These are phyloP conservation scores for Suillus cothurnatus DNA, from an alignment of 768 basidiomycete genomes.

Conservation along the genomic window DNA sequence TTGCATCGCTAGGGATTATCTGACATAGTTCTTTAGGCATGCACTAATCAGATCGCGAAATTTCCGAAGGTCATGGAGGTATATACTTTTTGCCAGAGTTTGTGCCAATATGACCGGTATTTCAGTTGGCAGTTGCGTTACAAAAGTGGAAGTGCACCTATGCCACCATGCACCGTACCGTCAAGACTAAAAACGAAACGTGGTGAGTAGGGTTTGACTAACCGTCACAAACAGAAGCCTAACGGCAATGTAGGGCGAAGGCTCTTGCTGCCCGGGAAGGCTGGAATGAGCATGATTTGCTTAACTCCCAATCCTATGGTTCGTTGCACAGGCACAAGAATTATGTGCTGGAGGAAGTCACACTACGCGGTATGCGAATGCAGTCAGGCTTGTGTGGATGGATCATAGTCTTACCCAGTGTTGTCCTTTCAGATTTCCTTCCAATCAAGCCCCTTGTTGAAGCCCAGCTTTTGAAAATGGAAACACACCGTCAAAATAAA, in stretches of 20 bases:
- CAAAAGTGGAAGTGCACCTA: constrained; percentile 30
- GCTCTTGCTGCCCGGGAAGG: constrained; percentile 40
- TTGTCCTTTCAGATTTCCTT: constrained; percentile 20
- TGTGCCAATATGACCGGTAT: background rate
- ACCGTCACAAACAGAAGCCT: constrained; percentile 22
- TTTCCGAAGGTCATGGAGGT: constrained; percentile 17
- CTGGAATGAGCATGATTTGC: constrained; percentile 45
- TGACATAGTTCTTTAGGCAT: constrained; percentile 7
- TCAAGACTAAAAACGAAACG: constrained; percentile 11
- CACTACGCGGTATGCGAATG: constrained; percentile 36
- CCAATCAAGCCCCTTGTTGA: constrained; percentile 25
- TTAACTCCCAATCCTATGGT: constrained; percentile 42
- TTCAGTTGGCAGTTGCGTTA: constrained; percentile 27
- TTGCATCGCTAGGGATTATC: background rate
- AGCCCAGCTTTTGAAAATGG: constrained; percentile 29
- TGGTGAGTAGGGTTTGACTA: constrained; percentile 20
- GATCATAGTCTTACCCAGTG: background rate
- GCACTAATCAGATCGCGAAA: constrained; percentile 8
- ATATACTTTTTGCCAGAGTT: background rate
- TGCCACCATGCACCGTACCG: background rate
- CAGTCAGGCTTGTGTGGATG: background rate
- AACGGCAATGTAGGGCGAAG: constrained; percentile 35
- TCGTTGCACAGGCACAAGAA: constrained; percentile 40
- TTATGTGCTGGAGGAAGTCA: constrained; percentile 41
- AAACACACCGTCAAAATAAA: constrained; percentile 29